Evolutionary conservation across 176 grass and related monocot genomes (phyloP).

Genomic region (Themeda triandra): DNA sequence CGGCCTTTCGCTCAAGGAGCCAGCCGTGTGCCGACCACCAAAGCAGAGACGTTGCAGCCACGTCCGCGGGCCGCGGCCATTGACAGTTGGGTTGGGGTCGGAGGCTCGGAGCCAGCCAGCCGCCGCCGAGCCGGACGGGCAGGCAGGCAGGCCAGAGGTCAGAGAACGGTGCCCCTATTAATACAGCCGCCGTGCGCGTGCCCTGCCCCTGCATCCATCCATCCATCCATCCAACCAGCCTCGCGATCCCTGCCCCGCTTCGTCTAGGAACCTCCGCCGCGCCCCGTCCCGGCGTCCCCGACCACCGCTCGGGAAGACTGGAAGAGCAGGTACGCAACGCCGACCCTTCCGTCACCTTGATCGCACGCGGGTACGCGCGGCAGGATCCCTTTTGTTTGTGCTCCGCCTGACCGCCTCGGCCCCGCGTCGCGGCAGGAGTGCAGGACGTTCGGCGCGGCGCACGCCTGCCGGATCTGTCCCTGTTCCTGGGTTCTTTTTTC

Average conservation of each 20-base stretch:
- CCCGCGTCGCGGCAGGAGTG: no score
- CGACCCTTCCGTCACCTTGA: neutral
- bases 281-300: neutral
- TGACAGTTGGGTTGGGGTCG: conserved; percentile 6
- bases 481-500: neutral
- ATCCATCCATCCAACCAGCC: neutral
- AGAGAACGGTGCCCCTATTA: conserved; percentile 26
- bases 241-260: neutral
- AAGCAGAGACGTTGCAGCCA: neutral
- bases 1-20: conserved; percentile 30
- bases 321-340: conserved; percentile 15
- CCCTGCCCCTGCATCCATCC: neutral
- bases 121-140: neutral
- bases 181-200: conserved; percentile 21
- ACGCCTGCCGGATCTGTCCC: conserved; percentile 21
- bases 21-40: conserved; percentile 32
- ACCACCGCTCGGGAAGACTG: neutral
- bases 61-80: neutral
- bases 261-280: conserved; percentile 15
- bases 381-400: neutral
- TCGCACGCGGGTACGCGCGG: neutral
- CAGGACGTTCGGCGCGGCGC: no score
- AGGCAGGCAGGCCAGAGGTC: no score
- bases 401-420: no score
- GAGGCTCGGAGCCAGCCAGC: neutral